Base-by-base conservation (phyloP, 2,329 filamentous ascomycete species). In the Trichoderma sp. region DNA sequence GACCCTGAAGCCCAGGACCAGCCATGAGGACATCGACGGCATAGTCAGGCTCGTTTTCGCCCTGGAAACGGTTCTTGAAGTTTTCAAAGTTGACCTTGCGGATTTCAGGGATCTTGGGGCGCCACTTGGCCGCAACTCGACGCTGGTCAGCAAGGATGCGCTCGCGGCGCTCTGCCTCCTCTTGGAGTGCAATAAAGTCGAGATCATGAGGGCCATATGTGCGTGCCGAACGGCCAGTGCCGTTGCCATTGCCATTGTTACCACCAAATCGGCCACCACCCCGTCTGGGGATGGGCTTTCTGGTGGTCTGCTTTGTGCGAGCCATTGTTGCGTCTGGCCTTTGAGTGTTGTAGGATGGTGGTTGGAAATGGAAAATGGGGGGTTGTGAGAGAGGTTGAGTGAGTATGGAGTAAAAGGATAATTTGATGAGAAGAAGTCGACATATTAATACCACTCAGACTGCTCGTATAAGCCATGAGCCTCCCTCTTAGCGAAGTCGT, bases 41-140 rank as follows among this genome's bases (percentile, higher is more conserved):
- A 67, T 81, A 79, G n/a, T 79, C 76, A 28, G 74, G 77, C 69
- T 80, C 74, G 1, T 79, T 74, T 14, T 78, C 56, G 13, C 74
- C 74, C 14, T 79, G 73, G 70, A 79, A 81, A 64, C 79, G 75
- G 70, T 83, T 83, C 73, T 82, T 83, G 75, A 81, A 83, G 71
- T 79, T 77, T 70, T 82, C 80, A 66, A 82, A 82, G 73, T 81
- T 79, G 66, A 81, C 77, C 69, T 77, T 80, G 59, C 79, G 76
- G n/a, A 81, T 78, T 30, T 77, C 75, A n/a, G 65, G 79, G 24
- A 83, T 78, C 78, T 81, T 81, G 68, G 78, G 73, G 0, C 78
- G 78, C 79, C 79, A 81, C 69, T 81, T 81, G 61, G 79, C 74
- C 14, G 76, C 77, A 13, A 71, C 74, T 39, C 79, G 78, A 28